Evolutionary conservation across 305 asterid genomes (phyloP).

Genomic region (Stenogyne calaminthoides): DNA sequence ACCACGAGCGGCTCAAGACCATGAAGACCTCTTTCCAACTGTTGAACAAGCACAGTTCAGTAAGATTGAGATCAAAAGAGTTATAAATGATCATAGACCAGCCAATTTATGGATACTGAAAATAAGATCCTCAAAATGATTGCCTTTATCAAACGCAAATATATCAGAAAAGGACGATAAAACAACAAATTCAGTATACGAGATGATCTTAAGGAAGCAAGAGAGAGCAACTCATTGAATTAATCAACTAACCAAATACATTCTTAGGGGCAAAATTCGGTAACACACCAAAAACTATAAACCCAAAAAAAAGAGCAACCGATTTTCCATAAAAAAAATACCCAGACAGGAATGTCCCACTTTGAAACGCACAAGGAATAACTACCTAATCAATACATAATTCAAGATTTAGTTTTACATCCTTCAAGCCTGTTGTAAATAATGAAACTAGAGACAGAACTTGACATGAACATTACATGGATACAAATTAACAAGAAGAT

Average conservation of each 20-base stretch:
- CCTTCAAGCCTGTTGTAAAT: background rate
- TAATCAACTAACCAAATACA: background rate
- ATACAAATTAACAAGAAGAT: constrained; percentile 21
- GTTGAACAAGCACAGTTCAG: constrained; percentile 24
- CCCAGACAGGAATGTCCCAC: constrained; percentile 12
- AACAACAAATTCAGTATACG: constrained; percentile 14
- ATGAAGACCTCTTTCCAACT: constrained; percentile 78
- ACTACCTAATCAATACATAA: background rate
- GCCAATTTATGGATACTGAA: background rate
- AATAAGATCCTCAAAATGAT: background rate
- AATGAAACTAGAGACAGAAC: background rate
- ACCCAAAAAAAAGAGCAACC: background rate
- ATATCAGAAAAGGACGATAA: background rate
- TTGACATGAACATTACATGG: constrained; percentile 6
- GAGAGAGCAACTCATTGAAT: background rate
- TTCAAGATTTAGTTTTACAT: constrained; percentile 8
- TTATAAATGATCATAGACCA: background rate
- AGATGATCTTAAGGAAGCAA: background rate
- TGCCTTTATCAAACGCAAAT: background rate
- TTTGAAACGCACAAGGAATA: constrained; percentile 1
- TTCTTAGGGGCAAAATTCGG: constrained; percentile 3
- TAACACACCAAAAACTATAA: constrained; percentile 6
- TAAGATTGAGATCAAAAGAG: constrained; percentile 15
- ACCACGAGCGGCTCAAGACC: constrained; percentile 79
- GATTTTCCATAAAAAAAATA: constrained; percentile 8